A percentile compares a stretch with the other conserved stretches of the same genome.
Conservation (phyloP, 2,329 filamentous ascomycete genomes). For the Akanthomyces dipterigenus region DNA sequence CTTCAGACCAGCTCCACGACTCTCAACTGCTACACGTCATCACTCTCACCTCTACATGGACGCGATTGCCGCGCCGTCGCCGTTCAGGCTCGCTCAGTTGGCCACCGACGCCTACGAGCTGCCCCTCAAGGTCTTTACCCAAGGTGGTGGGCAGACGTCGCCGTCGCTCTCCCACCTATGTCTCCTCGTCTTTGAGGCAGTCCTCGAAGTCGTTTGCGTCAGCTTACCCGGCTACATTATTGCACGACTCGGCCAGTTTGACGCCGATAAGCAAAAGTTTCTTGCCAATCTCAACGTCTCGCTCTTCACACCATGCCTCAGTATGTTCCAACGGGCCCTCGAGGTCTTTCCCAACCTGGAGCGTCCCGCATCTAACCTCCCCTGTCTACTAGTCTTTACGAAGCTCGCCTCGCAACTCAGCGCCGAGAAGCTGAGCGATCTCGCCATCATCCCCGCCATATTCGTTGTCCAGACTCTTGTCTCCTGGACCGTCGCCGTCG, state of each 20-base stretch:
- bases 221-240: constrained; percentile 91
- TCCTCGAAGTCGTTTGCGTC: constrained; percentile 91
- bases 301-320: constrained; percentile 93
- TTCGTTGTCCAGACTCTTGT: constrained; percentile 83
- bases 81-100: constrained; percentile 36
- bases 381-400: constrained; percentile 69
- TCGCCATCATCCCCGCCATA: constrained; percentile 92
- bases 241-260: constrained; percentile 84
- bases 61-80: constrained; percentile 37
- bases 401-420: constrained; percentile 94
- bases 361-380: neutral
- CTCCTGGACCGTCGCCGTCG: constrained; percentile 69
- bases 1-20: neutral
- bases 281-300: constrained; percentile 93
- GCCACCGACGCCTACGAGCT: constrained; percentile 34
- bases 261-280: constrained; percentile 93
- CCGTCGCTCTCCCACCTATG: constrained; percentile 63
- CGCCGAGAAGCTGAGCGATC: constrained; percentile 79
- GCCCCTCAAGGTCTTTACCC: constrained; percentile 33
- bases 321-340: constrained; percentile 42
- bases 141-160: constrained; percentile 45
- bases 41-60: constrained; percentile 23
- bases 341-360: neutral
- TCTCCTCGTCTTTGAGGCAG: constrained; percentile 87
- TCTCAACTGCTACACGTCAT: neutral